A percentile compares a stretch with the other conserved stretches of the same genome.
Conservation (phyloP, 768 basidiomycete species). For the Podaxis sp. region DNA sequence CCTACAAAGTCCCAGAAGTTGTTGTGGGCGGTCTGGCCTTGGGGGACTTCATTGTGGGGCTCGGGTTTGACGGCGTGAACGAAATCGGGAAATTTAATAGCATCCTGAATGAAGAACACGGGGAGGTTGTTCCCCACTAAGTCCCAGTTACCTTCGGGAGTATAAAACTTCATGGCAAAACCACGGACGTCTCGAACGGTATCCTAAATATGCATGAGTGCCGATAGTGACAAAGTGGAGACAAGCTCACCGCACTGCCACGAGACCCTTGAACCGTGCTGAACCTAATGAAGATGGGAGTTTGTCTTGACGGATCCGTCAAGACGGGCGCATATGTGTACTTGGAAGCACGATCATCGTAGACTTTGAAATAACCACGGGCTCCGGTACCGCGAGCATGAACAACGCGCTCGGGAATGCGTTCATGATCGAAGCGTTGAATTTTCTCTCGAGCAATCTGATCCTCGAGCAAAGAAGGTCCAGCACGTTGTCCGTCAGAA, state of each 20-base stretch:
- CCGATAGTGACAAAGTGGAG: not conserved
- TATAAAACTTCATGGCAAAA: conserved; percentile 84
- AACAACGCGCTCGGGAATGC: conserved; percentile 84
- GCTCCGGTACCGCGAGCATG: conserved; percentile 74
- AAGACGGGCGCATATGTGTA: conserved; percentile 71
- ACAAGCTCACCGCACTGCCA: conserved; percentile 70
- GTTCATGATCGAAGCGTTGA: conserved; percentile 82
- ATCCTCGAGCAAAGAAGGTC: conserved; percentile 79
- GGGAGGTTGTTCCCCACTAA: conserved; percentile 85
- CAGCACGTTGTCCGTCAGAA: conserved; percentile 44
- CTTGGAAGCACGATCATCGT: conserved; percentile 65
- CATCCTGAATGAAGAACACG: conserved; percentile 80
- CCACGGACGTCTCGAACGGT: conserved; percentile 86
- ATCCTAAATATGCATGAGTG: conserved; percentile 36
- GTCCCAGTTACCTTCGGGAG: conserved; percentile 85
- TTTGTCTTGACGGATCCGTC: conserved; percentile 70
- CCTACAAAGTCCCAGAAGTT: conserved; percentile 87
- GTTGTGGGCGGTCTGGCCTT: conserved; percentile 72
- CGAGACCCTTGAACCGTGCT: conserved; percentile 81
- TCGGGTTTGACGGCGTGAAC: conserved; percentile 86
- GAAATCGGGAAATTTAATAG: conserved; percentile 84
- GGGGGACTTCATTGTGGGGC: conserved; percentile 78
- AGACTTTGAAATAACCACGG: conserved; percentile 81
- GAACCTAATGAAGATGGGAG: conserved; percentile 82
- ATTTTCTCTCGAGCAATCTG: conserved; percentile 76